phyloP scores from a whole-genome alignment of 1,284 basidiomycete genomes.

The Cutaneotrichosporon sp. region DNA sequence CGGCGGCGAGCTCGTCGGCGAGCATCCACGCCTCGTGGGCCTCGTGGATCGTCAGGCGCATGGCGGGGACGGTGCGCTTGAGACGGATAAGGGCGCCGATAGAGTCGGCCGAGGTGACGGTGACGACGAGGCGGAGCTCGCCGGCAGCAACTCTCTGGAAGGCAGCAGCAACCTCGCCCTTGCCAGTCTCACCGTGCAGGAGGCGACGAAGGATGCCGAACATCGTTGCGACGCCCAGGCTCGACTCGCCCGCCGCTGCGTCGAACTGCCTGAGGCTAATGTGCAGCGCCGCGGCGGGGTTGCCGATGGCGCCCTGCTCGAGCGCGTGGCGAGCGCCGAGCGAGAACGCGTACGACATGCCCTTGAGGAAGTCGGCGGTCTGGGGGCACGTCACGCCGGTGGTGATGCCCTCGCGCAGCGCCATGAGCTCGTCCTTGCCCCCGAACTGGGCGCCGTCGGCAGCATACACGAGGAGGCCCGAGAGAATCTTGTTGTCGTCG shows the following conservation, averaged over 20 bases:
- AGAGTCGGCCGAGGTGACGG: conserved; percentile 69
- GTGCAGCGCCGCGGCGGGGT: conserved; percentile 71
- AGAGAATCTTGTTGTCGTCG: conserved; percentile 57
- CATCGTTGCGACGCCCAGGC: conserved; percentile 65
- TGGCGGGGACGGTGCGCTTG: conserved; percentile 59
- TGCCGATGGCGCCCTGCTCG: conserved; percentile 67
- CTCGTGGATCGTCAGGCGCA: conserved; percentile 62
- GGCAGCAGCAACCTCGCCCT: conserved; percentile 58
- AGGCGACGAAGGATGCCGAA: conserved; percentile 68
- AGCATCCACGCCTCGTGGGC: conserved; percentile 68
- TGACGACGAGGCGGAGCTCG: conserved; percentile 66
- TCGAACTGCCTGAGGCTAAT: conserved; percentile 57
- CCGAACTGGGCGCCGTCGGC: conserved; percentile 72
- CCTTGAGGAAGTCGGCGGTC: conserved; percentile 57
- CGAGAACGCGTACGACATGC: conserved; percentile 67
- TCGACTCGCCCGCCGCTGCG: conserved; percentile 39
- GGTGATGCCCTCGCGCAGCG: conserved; percentile 61
- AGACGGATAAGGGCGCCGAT: conserved; percentile 73
- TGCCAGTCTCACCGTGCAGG: conserved; percentile 54
- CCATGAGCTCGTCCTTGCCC: conserved; percentile 65
- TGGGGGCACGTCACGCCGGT: conserved; percentile 59
- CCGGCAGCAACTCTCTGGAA: conserved; percentile 63
- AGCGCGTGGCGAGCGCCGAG: conserved; percentile 65
- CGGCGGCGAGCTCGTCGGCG: conserved; percentile 69
- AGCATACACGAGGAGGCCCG: conserved; percentile 63